Evolutionary conservation across 2,329 filamentous ascomycete genomes (phyloP).

Genomic region (Pseudogymnoascus sp.): DNA sequence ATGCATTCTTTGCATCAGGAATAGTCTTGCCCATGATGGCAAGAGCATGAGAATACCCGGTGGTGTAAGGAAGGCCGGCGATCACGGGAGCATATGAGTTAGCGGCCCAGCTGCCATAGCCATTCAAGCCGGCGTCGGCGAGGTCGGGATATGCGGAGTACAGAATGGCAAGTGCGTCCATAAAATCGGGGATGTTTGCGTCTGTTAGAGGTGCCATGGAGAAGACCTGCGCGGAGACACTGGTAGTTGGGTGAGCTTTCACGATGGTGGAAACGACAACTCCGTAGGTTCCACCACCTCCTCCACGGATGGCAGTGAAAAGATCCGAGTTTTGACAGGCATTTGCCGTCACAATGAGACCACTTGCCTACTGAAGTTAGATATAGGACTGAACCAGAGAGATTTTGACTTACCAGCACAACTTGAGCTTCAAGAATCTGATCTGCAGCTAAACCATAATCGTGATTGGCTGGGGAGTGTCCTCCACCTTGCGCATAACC

Average conservation of each 20-base stretch:
- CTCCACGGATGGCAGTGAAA: constrained; percentile 35
- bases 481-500: constrained; percentile 37
- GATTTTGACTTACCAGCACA: constrained; percentile 24
- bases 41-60: constrained; percentile 26
- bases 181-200: constrained; percentile 23
- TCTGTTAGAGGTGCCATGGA: constrained; percentile 20
- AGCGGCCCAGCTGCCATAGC: constrained; percentile 25
- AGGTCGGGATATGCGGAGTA: constrained; percentile 29
- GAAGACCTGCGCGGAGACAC: constrained; percentile 22
- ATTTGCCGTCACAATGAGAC: constrained; percentile 30
- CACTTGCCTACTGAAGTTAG: constrained; percentile 21
- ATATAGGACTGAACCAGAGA: neutral
- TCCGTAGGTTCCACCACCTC: constrained; percentile 31
- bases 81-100: constrained; percentile 22
- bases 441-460: constrained; percentile 38
- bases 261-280: constrained; percentile 34
- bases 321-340: constrained; percentile 30
- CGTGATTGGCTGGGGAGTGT: constrained; percentile 32
- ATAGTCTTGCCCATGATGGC: constrained; percentile 25
- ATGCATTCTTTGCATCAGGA: constrained; percentile 19
- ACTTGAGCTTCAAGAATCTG: constrained; percentile 37
- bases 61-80: constrained; percentile 18
- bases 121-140: constrained; percentile 25
- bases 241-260: constrained; percentile 33
- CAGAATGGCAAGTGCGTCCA: constrained; percentile 26